phyloP scores from a whole-genome alignment of 23 red algal species.

The Gracilariopsis chorda region DNA sequence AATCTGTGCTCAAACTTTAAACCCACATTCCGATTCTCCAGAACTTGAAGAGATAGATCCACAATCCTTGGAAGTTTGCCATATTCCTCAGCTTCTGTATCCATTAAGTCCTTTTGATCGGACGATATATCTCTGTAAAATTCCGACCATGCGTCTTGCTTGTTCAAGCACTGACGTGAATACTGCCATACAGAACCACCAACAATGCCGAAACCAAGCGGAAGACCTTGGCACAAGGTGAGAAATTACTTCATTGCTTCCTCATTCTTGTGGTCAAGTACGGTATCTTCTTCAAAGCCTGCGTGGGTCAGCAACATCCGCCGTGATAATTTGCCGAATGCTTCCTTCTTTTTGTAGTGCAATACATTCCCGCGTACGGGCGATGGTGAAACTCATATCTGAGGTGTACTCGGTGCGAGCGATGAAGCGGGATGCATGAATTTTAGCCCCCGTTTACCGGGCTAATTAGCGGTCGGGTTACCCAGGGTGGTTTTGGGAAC shows the following conservation, averaged over 20 bases:
- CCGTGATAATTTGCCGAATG: not conserved
- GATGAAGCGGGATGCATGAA: no score
- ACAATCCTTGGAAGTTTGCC: not conserved
- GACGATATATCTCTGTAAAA: not conserved
- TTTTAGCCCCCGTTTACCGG: no score
- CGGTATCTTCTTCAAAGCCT: not conserved
- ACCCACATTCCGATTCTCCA: not conserved
- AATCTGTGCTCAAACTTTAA: not conserved
- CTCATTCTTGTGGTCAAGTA: not conserved
- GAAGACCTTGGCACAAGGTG: not conserved
- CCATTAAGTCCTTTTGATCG: not conserved
- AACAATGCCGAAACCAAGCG: not conserved
- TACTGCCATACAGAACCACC: not conserved
- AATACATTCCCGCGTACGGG: no score
- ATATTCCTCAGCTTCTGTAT: not conserved
- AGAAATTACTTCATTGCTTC: not conserved
- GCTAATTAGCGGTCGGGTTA: no score
- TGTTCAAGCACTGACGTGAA: not conserved
- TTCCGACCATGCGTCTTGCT: not conserved
- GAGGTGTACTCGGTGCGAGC: no score
- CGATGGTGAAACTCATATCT: no score
- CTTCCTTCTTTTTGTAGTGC: not conserved
- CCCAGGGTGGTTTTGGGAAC: no score
- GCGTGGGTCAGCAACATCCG: not conserved
- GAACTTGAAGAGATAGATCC: not conserved